phyloP scores from a whole-genome alignment of 164 flowering plant genomes.

The Vitis labrusca region DNA sequence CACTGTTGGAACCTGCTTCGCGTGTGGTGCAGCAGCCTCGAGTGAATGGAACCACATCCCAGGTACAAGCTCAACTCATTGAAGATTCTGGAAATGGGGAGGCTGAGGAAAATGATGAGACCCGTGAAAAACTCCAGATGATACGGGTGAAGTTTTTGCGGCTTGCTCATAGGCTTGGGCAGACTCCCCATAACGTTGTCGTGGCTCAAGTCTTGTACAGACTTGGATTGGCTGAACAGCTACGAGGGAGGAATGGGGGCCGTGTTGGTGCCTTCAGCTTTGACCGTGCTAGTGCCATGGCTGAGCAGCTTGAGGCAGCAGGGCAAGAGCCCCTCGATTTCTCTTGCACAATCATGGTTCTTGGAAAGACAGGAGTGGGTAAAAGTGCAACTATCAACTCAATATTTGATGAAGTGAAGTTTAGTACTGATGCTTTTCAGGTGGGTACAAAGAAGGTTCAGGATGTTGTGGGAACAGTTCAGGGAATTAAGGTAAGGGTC shows the following conservation, averaged over 20 bases:
- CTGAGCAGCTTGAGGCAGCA: constrained; percentile 93
- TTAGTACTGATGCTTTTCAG: constrained; percentile 82
- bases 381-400: constrained; percentile 99
- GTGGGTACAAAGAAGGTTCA: constrained; percentile 87
- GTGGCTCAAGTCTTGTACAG: constrained; percentile 97
- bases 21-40: constrained; percentile 70
- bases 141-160: constrained; percentile 94
- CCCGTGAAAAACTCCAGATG: constrained; percentile 95
- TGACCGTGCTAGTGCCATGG: constrained; percentile 98
- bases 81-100: constrained; percentile 77
- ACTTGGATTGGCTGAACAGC: constrained; percentile 93
- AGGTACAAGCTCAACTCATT: constrained; percentile 47
- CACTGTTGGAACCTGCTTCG: constrained; percentile 75
- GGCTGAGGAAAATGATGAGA: constrained; percentile 84
- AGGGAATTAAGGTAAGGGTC: constrained; percentile 87
- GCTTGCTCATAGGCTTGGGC: constrained; percentile 97
- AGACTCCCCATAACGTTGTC: constrained; percentile 98
- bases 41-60: constrained; percentile 64
- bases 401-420: constrained; percentile 90
- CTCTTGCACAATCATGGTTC: constrained; percentile 93
- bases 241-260: constrained; percentile 80
- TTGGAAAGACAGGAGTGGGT: constrained; percentile 96
- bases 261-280: constrained; percentile 92
- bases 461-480: constrained; percentile 93
- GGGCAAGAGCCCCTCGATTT: constrained; percentile 91